A percentile compares a stretch with the other conserved stretches of the same genome.
Evolutionary conservation across 768 basidiomycete genomes (phyloP).

Genomic region (Pisolithus tinctorius): DNA sequence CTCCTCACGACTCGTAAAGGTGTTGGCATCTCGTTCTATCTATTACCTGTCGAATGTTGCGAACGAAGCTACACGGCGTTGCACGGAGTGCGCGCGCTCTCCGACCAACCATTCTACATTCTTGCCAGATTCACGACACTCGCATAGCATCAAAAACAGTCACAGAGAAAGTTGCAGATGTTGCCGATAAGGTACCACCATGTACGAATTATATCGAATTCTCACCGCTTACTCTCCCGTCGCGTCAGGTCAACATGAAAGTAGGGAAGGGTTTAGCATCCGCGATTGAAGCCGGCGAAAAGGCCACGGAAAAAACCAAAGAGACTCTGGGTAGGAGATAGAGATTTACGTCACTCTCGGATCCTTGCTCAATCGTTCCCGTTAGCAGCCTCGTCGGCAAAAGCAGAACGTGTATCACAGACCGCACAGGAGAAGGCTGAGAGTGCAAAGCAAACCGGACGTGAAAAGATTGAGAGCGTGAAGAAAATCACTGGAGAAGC

Average conservation of each 20-base stretch:
- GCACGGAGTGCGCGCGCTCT: neutral
- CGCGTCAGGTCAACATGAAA: slow-evolving; percentile 32
- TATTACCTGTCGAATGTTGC: neutral
- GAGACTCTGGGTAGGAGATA: slow-evolving; percentile 27
- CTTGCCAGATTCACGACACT: slow-evolving; percentile 26
- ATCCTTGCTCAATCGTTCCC: neutral
- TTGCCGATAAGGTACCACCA: slow-evolving; percentile 29
- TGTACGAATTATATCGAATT: neutral
- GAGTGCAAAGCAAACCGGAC: slow-evolving; percentile 9
- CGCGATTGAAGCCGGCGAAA: slow-evolving; percentile 37
- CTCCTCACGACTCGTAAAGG: too few relatives aligned
- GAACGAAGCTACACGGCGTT: neutral
- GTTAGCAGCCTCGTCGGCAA: slow-evolving; percentile 2
- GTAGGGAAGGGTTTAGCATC: slow-evolving; percentile 34
- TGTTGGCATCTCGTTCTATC: too few relatives aligned
- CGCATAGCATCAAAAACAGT: slow-evolving; percentile 27
- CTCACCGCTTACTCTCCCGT: neutral
- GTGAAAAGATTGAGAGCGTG: slow-evolving; percentile 3
- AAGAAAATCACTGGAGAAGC: slow-evolving; percentile 4
- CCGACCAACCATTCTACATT: neutral
- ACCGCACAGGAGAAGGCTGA: slow-evolving; percentile 3
- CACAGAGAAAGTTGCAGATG: slow-evolving; percentile 34
- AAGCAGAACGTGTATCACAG: slow-evolving; percentile 1
- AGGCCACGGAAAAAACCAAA: slow-evolving; percentile 33
- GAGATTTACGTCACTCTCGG: neutral